A percentile compares a stretch with the other conserved stretches of the same genome.
phyloP scores from a whole-genome alignment of 148 eudicot genomes.

The Mesembryanthemum crystallinum region DNA sequence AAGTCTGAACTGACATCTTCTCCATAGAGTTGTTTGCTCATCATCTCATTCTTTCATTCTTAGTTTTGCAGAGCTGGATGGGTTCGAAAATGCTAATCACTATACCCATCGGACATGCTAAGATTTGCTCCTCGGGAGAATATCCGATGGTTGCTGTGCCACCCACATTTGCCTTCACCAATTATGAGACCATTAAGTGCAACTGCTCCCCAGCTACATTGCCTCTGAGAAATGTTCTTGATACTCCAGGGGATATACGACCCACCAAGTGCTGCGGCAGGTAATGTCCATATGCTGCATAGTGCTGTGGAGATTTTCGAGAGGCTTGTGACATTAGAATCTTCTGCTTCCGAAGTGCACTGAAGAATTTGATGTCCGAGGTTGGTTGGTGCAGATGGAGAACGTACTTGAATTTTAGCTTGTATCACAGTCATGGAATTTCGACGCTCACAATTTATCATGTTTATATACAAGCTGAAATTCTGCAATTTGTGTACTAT shows the following conservation, averaged over 20 bases:
- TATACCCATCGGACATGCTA: neutral
- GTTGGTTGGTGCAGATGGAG: neutral
- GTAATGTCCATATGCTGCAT: neutral
- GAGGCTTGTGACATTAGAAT: neutral
- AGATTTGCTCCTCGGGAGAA: neutral
- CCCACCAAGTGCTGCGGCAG: neutral
- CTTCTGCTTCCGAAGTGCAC: neutral
- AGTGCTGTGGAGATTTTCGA: neutral
- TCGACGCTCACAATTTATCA: neutral
- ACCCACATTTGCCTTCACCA: neutral
- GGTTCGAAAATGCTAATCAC: neutral
- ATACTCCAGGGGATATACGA: too few species aligned
- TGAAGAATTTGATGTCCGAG: neutral
- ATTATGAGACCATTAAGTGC: too few species aligned
- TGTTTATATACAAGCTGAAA: neutral
- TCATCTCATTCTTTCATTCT: neutral
- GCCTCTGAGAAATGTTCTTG: too few species aligned
- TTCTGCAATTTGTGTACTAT: neutral
- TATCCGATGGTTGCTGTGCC: neutral
- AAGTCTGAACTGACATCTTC: neutral
- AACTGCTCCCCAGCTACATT: too few species aligned
- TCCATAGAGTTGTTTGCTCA: neutral
- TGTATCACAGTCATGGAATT: neutral
- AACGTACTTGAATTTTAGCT: neutral
- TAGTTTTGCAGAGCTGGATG: neutral